Evolutionary conservation across 1,284 basidiomycete genomes (phyloP).

Genomic region (Coriolopsis trogii): DNA sequence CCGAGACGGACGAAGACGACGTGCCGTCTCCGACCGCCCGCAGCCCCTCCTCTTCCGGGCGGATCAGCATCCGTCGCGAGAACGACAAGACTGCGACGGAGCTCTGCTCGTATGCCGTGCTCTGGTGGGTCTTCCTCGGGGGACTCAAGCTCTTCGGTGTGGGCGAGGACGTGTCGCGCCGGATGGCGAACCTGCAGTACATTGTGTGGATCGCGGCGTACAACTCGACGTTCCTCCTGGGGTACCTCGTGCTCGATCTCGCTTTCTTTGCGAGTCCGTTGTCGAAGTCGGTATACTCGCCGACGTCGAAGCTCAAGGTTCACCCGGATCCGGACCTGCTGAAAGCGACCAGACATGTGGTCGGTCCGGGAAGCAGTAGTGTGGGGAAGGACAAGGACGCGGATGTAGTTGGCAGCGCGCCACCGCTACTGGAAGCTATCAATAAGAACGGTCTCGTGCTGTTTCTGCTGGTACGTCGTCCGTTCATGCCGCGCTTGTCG

Average conservation of each 20-base stretch:
- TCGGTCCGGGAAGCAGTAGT: neutral
- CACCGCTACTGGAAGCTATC: slow-evolving; percentile 75
- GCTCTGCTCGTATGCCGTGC: slow-evolving; percentile 72
- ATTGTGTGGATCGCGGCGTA: slow-evolving; percentile 89
- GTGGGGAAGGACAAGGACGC: slow-evolving; percentile 6
- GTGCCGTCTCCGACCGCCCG: neutral
- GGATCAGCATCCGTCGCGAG: slow-evolving; percentile 42
- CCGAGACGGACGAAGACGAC: slow-evolving; percentile 24
- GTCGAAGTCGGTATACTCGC: slow-evolving; percentile 38
- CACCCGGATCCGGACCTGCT: slow-evolving; percentile 27
- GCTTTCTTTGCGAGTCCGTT: slow-evolving; percentile 58
- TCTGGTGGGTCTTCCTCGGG: slow-evolving; percentile 77
- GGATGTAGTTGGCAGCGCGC: slow-evolving; percentile 37
- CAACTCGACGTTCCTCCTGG: slow-evolving; percentile 86
- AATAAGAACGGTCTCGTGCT: slow-evolving; percentile 82
- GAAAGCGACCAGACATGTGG: slow-evolving; percentile 13
- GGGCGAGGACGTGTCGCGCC: slow-evolving; percentile 67
- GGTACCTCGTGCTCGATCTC: slow-evolving; percentile 80
- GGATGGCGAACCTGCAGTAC: slow-evolving; percentile 88
- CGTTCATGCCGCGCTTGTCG: neutral
- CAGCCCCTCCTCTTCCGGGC: neutral
- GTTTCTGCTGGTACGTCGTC: slow-evolving; percentile 76
- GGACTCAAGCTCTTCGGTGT: slow-evolving; percentile 41
- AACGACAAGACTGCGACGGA: slow-evolving; percentile 75
- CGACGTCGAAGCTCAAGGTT: slow-evolving; percentile 44